Evolutionary conservation across 208 protist genomes (phyloP), one percentile per base, ranked within the genome.

Genomic region (Leptomonas pyrrhocoris): DNA sequence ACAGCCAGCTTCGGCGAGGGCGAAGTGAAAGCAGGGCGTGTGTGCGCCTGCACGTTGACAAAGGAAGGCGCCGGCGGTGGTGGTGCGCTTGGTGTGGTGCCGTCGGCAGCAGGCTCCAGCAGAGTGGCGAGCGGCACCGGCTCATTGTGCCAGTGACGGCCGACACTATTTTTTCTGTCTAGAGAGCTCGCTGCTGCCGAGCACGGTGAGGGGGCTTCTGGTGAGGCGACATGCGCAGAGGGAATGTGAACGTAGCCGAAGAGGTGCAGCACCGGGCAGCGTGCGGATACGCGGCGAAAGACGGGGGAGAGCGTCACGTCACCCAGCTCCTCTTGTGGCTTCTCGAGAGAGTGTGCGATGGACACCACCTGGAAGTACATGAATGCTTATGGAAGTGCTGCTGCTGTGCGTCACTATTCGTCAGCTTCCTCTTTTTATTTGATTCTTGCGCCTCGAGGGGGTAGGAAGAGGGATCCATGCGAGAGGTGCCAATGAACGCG

Each of bases 231-330:
- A 38, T 38, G 34, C 34, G 34, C 46, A 30, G 40, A 21, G 19
- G 72, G 72, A 18, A 83, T 81, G 63, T 78, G 71, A 1, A 83
- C 49, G 55, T 89, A 81, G 27, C 90, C 90, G 59, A 95, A 93
- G 50, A 95, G 67, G 56, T 91, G 85, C 21, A 95, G 65, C 58
- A 93, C 78, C 19, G 87, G 90, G 50, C 85, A 93, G 18, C 70
- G 62, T 16, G 72, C 67, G 1, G 83, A 83, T 16, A 90, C 85
- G 9, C 85, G 78, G 56, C 85, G 73, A 43, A 95, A 86, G 0
- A 92, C 55, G 0, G 81, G 79, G 13, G 78, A 90, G 56, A 92
- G 79, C 19, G 30, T 42, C 13, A 19, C 76, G 59, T 95, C 90
- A 16, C 90, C 90, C 19, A 93, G 74, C 38, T 73, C 72, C 27